These are phyloP conservation scores for Blastobotrys illinoisensis DNA, from an alignment of 1,139 yeast species.

Conservation along the genomic window DNA sequence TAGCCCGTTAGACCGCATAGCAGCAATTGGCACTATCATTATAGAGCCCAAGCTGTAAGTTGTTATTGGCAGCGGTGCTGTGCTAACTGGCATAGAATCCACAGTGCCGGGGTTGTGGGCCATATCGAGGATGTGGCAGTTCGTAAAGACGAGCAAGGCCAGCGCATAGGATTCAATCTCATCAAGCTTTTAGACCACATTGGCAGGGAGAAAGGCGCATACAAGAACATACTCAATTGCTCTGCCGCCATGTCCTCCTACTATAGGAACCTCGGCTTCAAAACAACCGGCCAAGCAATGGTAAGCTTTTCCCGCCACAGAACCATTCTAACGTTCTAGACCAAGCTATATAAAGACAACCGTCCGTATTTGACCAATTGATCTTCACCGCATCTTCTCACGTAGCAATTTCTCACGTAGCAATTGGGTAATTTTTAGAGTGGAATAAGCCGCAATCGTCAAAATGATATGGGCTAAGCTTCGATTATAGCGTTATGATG, in stretches of 20 bases:
- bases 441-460: no score
- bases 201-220: constrained; percentile 54
- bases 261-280: constrained; percentile 68
- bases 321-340: not conserved
- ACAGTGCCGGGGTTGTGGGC: constrained; percentile 77
- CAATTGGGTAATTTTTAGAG: no score
- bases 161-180: constrained; percentile 55
- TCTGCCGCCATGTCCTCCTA: constrained; percentile 60
- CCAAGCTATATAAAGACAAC: not conserved
- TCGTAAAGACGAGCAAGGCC: constrained; percentile 68
- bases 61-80: not conserved
- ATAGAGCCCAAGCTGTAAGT: constrained; percentile 42
- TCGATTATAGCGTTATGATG: no score
- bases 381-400: not conserved
- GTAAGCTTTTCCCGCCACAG: constrained; percentile 7
- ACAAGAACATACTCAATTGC: constrained; percentile 74
- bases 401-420: no score
- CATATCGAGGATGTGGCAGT: constrained; percentile 94
- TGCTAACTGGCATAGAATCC: constrained; percentile 32
- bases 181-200: constrained; percentile 49
- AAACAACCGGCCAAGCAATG: constrained; percentile 31
- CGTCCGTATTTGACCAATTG: not conserved
- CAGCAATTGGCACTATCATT: constrained; percentile 37
- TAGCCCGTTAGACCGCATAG: constrained; percentile 26
- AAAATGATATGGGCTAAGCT: no score